A percentile compares a stretch with the other conserved stretches of the same genome.
phyloP scores from a whole-genome alignment of 2,329 filamentous ascomycete genomes.

The Blastomyces gilchristii region DNA sequence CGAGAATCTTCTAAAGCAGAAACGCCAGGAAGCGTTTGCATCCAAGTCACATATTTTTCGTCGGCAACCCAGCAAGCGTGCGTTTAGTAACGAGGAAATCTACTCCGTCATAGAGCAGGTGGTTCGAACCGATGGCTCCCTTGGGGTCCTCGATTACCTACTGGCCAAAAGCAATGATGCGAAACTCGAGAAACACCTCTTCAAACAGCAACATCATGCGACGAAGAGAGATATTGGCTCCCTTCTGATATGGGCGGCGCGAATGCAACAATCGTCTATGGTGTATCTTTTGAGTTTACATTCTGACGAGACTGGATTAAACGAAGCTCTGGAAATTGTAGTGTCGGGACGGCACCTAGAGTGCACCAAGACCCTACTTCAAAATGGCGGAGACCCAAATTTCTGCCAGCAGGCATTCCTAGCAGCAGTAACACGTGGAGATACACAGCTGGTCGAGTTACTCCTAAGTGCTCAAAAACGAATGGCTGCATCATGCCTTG shows the following conservation, averaged over 20 bases:
- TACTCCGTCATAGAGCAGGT: constrained; percentile 15
- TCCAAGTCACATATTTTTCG: constrained; percentile 17
- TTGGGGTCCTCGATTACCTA: constrained; percentile 15
- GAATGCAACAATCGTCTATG: constrained; percentile 11
- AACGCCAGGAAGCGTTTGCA: constrained; percentile 14
- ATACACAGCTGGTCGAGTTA: constrained; percentile 11
- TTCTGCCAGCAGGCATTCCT: constrained; percentile 13
- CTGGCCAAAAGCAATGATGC: constrained; percentile 13
- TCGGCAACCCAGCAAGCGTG: constrained; percentile 15
- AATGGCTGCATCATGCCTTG: constrained; percentile 11
- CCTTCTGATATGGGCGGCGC: constrained; percentile 12
- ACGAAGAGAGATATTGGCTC: constrained; percentile 8
- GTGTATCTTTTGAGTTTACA: constrained; percentile 13
- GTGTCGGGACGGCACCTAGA: constrained; percentile 12
- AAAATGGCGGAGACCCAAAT: constrained; percentile 16
- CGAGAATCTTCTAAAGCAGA: constrained; percentile 13
- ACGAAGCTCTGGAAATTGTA: constrained; percentile 9
- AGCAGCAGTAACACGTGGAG: constrained; percentile 9
- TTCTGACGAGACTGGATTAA: constrained; percentile 11
- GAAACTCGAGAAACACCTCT: constrained; percentile 13
- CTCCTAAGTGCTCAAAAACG: constrained; percentile 12
- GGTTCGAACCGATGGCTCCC: constrained; percentile 11
- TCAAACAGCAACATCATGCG: constrained; percentile 10
- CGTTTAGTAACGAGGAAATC: constrained; percentile 15
- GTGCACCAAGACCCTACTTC: constrained; percentile 12